Base-by-base conservation (phyloP, 306 rosid genomes). In the Comarum palustre region DNA sequence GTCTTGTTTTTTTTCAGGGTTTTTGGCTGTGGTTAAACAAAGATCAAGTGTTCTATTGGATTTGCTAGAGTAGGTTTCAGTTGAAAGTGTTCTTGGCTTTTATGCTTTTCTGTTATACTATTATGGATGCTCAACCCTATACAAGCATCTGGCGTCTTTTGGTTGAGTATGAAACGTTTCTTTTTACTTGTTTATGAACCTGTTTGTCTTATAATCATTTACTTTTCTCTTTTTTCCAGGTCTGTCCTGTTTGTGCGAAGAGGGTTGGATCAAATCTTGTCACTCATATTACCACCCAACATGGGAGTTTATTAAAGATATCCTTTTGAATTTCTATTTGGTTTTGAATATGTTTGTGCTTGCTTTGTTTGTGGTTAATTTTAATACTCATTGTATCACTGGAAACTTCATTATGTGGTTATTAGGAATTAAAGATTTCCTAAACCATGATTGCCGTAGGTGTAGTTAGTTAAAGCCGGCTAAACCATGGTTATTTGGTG, bases 281-380 rank as follows among this genome's bases (percentile, higher is more conserved):
- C 54, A 85, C 85, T 64, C 98, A 93, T 76, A 55, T 89, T 73
- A 90, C 95, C 36, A 83, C 81, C 3, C 98, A 90, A 20, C 98
- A 93, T 73, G 92, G 89, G 75, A 89, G 83, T 58, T 83, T 93
- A 41, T 81, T 93, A 45, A 93, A 88, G 81, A 93, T 93, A 90
- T 90, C 98, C 97, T 92, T 86, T 27, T 78, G 55, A 66, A n/a
- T 41, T 77, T 55, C 1, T 15, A 27, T n/a, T 29, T 68, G 32
- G n/a, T 66, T 73, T 59, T 14, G 68, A 50, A 6, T 9, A 24
- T 16, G 4, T 68, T 13, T 81, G 45, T 62, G 7, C 48, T 34
- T 39, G 14, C 43, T 38, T 25, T 42, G 47, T 50, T 42, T 66
- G 50, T 67, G 42, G 4, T 54, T 55, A 22, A 63, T 4, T 4